Evolutionary conservation across 2,329 filamentous ascomycete species (phyloP).

Genomic region (Coniosporium uncinatum): DNA sequence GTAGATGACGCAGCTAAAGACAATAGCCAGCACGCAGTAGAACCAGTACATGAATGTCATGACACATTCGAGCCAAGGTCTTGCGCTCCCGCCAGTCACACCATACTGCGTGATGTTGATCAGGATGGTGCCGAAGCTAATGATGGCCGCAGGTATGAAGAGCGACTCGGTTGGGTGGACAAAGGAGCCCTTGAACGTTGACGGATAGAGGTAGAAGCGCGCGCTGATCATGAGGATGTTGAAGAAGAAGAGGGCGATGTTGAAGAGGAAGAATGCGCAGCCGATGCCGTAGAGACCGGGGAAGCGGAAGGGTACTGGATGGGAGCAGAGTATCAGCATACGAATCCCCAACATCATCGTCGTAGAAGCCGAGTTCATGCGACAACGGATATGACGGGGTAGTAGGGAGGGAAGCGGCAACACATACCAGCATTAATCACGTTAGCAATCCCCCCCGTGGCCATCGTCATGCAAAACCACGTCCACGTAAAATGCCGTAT

Average conservation of each 20-base stretch:
- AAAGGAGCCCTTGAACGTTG: constrained; percentile 67
- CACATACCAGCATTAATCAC: constrained; percentile 49
- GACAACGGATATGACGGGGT: no score
- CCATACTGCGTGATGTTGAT: constrained; percentile 77
- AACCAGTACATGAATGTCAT: constrained; percentile 72
- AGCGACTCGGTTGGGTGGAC: constrained; percentile 73
- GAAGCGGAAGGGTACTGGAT: constrained; percentile 31
- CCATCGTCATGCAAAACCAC: constrained; percentile 69
- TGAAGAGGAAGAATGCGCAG: constrained; percentile 40
- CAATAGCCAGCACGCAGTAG: constrained; percentile 61
- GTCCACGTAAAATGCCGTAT: constrained; percentile 68
- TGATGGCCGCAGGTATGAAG: constrained; percentile 64
- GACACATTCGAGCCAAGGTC: constrained; percentile 44
- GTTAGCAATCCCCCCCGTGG: constrained; percentile 54
- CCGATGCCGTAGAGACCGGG: constrained; percentile 39
- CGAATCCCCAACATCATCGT: no score
- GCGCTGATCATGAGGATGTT: constrained; percentile 61
- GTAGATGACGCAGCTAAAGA: constrained; percentile 67
- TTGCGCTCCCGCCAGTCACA: constrained; percentile 23
- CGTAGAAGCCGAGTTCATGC: no score
- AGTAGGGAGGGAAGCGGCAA: no score
- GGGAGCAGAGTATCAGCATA: no score
- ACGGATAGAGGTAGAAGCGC: constrained; percentile 64
- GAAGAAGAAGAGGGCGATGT: constrained; percentile 59
- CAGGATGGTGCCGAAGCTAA: constrained; percentile 57